Base-by-base conservation (phyloP, 2,329 filamentous ascomycete genomes). In the Penicillium sp. region DNA sequence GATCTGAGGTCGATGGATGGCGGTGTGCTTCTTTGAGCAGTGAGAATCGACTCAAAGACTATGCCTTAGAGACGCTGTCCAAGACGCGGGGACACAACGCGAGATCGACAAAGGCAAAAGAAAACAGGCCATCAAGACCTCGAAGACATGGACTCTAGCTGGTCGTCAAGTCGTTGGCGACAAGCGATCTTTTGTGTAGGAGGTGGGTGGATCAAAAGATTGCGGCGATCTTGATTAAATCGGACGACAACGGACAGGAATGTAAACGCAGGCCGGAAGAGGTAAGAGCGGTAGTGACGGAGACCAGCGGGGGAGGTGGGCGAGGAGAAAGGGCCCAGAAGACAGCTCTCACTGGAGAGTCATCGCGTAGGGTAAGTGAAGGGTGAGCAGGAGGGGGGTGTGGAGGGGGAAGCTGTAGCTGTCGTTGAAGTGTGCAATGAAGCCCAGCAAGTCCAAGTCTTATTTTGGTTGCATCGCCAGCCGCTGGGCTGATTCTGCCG, bases 381-480 rank as follows among this genome's bases (percentile, higher is more conserved):
- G 18, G 33, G 5, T 10, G 24, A 5, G 31, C 2, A n/a, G 26
- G 31, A 18, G 14, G 14, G 40, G 21, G 19, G 7, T 16, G 23
- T 21, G 31, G 16, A 28, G 44, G 29, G 29, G 43, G 28, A 36
- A 33, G 11, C 29, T 36, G 29, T 33, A 51, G 23, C 5, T 5
- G 13, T 3, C 19, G 36, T 42, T 47, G 34, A n/a, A 31, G 43
- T 43, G 36, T n/a, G 42, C 54, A 46, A 23, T 2, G 18, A 13
- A 11, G 8, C 36, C 13, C 10, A 14, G 7, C 19, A 39, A 5
- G 18, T 21, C 13, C 5, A 14, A 13, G 26, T 58, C 57, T 59
- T 65, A 64, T 63, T 65, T 61, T 63, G 61, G 58, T 65, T 62
- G 59, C 49, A 52, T 58, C 48, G 44, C 45, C 37, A 39, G 45